phyloP scores from a whole-genome alignment of 148 eudicot genomes.

The Dysphania ambrosioides region DNA sequence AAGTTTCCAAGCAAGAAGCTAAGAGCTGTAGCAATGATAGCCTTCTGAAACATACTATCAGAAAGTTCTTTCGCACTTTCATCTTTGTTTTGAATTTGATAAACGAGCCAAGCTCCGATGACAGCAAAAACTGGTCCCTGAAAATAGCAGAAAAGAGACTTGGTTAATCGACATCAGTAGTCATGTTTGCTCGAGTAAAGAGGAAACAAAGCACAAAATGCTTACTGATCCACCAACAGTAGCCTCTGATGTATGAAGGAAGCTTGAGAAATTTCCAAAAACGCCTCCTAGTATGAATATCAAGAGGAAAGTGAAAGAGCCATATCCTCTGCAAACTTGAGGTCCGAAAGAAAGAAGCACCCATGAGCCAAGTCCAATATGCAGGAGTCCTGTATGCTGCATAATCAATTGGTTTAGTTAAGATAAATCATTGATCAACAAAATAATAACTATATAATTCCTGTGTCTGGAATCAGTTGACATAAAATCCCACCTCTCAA shows the following conservation, averaged over 20 bases:
- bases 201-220: slow-evolving; percentile 1
- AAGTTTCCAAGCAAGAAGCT: slow-evolving; percentile 58
- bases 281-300: slow-evolving; percentile 76
- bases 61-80: slow-evolving; percentile 35
- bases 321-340: slow-evolving; percentile 62
- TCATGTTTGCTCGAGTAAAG: background rate
- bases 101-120: slow-evolving; percentile 79
- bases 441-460: too few species aligned
- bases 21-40: slow-evolving; percentile 51
- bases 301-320: slow-evolving; percentile 70
- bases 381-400: slow-evolving; percentile 74
- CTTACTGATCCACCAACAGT: slow-evolving; percentile 90
- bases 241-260: slow-evolving; percentile 72
- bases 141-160: background rate
- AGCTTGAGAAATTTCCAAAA: slow-evolving; percentile 72
- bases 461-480: too few species aligned
- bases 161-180: background rate
- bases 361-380: slow-evolving; percentile 65
- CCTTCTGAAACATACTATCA: slow-evolving; percentile 60
- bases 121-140: slow-evolving; percentile 82
- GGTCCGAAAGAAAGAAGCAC: slow-evolving; percentile 64
- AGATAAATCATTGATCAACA: too few species aligned
- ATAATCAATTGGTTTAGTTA: background rate
- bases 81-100: slow-evolving; percentile 65
- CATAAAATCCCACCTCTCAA: too few species aligned